These are phyloP conservation scores for Priceomyces carsonii DNA, from an alignment of 805 yeast genomes.

Conservation along the genomic window DNA sequence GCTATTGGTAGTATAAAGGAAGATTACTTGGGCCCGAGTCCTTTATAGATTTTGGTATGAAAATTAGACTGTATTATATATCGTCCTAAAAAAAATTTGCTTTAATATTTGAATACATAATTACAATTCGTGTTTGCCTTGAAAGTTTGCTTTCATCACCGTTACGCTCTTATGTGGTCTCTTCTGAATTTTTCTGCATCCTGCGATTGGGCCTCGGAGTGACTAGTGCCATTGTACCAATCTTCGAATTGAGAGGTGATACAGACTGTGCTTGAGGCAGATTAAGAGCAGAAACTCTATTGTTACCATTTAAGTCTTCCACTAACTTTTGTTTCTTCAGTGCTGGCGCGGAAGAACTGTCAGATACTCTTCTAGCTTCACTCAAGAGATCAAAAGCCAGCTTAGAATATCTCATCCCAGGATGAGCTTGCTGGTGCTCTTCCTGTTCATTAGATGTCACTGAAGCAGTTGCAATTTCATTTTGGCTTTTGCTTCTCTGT, in stretches of 20 bases:
- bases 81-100: background rate
- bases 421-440: background rate
- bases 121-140: no score
- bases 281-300: background rate
- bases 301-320: constrained; percentile 9
- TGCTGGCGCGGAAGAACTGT: constrained; percentile 6
- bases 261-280: constrained; percentile 5
- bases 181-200: no score
- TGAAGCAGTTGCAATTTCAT: background rate
- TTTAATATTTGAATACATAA: background rate
- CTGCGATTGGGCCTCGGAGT: constrained; percentile 10
- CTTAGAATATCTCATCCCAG: constrained; percentile 12
- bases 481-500: no score
- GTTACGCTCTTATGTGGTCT: no score
- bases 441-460: no score
- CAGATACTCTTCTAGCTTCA: constrained; percentile 5
- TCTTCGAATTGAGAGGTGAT: constrained; percentile 21
- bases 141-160: no score
- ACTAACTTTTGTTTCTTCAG: constrained; percentile 16
- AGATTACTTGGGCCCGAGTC: constrained; percentile 89
- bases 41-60: constrained; percentile 26
- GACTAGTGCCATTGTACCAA: constrained; percentile 18
- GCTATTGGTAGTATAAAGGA: constrained; percentile 98
- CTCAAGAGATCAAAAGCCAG: constrained; percentile 19
- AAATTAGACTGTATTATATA: constrained; percentile 4